Percentiles rank a stretch among this genome's conserved stretches.
Conservation (phyloP, 345 rosid species). For the Populus deltoides region DNA sequence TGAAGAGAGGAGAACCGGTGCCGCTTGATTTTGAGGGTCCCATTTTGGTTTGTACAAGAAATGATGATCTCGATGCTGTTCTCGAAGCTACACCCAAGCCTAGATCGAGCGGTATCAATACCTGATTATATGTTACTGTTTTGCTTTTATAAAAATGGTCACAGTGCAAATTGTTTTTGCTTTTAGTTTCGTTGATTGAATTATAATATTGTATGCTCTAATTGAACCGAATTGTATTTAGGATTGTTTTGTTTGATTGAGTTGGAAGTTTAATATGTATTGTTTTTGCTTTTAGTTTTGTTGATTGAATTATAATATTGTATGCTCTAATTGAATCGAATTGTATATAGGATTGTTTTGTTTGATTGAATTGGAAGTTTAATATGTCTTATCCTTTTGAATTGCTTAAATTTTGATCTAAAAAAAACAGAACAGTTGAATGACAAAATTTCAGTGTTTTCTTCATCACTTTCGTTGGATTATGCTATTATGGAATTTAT, state of each 20-base stretch:
- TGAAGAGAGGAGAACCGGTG: slow-evolving; percentile 83
- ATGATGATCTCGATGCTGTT: slow-evolving; percentile 82
- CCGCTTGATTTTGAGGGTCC: slow-evolving; percentile 89
- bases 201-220: background rate
- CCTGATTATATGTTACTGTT: background rate
- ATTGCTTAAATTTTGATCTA: no score
- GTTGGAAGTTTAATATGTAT: background rate
- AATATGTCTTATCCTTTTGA: background rate
- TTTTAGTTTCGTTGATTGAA: background rate
- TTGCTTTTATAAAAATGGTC: background rate
- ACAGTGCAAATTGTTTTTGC: background rate
- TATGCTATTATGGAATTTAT: no score
- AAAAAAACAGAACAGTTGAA: background rate
- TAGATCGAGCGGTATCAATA: slow-evolving; percentile 73
- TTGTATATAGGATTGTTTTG: no score
- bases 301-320: background rate
- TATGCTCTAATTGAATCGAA: background rate
- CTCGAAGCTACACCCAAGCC: slow-evolving; percentile 72
- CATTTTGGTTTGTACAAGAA: slow-evolving; percentile 86
- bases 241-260: no score
- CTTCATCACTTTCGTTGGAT: background rate
- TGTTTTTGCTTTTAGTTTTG: background rate
- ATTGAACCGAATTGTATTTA: background rate
- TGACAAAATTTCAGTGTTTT: background rate
- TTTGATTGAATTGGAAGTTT: no score